Base-by-base conservation (phyloP, 352 stramenopile species). In the Phytopythium chamaehyphon region DNA sequence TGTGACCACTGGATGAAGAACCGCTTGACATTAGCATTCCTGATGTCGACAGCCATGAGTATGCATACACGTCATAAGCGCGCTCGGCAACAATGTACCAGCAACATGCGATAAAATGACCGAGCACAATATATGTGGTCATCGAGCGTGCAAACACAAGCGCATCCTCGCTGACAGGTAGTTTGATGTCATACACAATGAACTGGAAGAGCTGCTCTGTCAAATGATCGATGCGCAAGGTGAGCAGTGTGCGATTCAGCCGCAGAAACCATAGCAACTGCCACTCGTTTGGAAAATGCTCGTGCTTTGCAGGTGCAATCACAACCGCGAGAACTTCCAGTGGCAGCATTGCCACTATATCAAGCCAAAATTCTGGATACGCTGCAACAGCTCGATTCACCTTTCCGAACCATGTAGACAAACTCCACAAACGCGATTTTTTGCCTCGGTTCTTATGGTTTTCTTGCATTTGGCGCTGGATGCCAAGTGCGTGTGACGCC, bases 121-220 rank as follows among this genome's bases (percentile, higher is more conserved):
- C 76, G 62, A 83, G 83, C 16, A 69, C 57, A 9, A 88, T 21
- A 46, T 84, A 90, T n/a, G 64, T 67, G 0, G 24, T 39, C 8
- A 90, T 40, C 2, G 74, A 75, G 2, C 71, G 65, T 9, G 64
- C n/a, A 18, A 86, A 88, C 19, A 71, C 69, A 0, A 90, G 52
- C 14, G 60, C 24, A 0, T 61, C 62, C 40, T 90, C 79, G 0
- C 55, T 60, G 1, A 84, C 49, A 1, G 56, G 64, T 10, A 79
- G 18, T 26, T 83, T 84, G 9, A 67, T 35, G 5, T 87, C 73
- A 60, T 88, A 83, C 12, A 90, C 61, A 0, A 69, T 12, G 40
- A 75, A 87, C 67, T 90, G 79, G 18, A 87, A 66, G 2, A 87
- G 43, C 21, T 74, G 61, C 16, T 87, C 74, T 0, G 62, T 67